Percentiles rank a stretch among this genome's conserved stretches.
Evolutionary conservation across 2,329 filamentous ascomycete genomes (phyloP).

Genomic region (Aspergillus quadricinctus): DNA sequence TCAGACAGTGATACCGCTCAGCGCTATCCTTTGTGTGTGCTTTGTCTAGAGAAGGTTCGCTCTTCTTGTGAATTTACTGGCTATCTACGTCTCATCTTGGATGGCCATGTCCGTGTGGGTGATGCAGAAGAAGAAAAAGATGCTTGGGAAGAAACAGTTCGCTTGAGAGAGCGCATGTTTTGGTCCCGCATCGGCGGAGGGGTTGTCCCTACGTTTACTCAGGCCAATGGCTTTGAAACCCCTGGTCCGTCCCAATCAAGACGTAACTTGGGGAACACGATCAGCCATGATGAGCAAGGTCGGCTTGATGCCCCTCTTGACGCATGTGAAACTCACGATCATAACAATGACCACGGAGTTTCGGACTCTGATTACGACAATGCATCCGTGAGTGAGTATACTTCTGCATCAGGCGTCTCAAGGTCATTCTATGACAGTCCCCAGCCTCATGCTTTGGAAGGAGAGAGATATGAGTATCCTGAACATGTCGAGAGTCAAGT

Average conservation of each 20-base stretch:
- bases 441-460: background rate
- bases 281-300: background rate
- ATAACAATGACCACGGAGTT: background rate
- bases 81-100: constrained; percentile 84
- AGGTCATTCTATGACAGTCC: background rate
- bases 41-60: constrained; percentile 77
- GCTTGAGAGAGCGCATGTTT: constrained; percentile 90
- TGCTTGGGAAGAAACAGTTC: constrained; percentile 92
- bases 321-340: constrained; percentile 5
- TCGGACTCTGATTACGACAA: constrained; percentile 1
- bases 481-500: background rate
- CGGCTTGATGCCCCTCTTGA: background rate
- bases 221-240: constrained; percentile 19
- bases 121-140: constrained; percentile 78
- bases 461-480: background rate
- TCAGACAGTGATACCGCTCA: constrained; percentile 83
- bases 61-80: constrained; percentile 90
- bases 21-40: constrained; percentile 82
- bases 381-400: constrained; percentile 1
- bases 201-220: constrained; percentile 64
- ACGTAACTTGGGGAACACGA: background rate
- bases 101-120: constrained; percentile 84
- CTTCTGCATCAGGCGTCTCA: background rate
- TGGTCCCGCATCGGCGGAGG: constrained; percentile 92
- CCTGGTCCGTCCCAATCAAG: background rate